Percentiles rank a stretch among this genome's conserved stretches.
Conservation (phyloP, 75 land plant genomes). For the Cryptomeria japonica region DNA sequence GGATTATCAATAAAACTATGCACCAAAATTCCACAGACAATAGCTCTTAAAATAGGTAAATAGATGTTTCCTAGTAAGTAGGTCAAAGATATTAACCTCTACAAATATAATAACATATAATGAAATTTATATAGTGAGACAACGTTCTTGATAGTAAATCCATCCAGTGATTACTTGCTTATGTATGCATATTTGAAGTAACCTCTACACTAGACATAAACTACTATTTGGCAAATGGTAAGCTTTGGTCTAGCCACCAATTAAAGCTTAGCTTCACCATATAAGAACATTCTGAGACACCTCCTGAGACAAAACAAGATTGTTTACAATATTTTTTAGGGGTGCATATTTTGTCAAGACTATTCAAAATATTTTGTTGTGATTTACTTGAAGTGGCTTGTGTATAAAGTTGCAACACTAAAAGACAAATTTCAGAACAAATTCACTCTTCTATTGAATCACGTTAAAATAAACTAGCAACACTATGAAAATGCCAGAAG, state of each 20-base stretch:
- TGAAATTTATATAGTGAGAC: neutral
- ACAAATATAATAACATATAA: neutral
- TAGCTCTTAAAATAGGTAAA: neutral
- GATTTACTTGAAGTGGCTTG: slow-evolving; percentile 1
- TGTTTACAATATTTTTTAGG: neutral
- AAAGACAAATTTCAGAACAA: neutral
- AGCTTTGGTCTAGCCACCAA: slow-evolving; percentile 2
- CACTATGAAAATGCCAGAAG: neutral
- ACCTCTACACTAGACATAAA: neutral
- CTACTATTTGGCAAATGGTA: slow-evolving; percentile 7
- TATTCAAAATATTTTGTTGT: neutral
- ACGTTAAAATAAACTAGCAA: neutral
- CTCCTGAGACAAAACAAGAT: neutral
- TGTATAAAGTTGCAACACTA: neutral
- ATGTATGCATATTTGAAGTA: slow-evolving; percentile 10
- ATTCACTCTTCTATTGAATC: neutral
- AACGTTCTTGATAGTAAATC: neutral
- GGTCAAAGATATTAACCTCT: neutral
- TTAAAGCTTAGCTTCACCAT: neutral
- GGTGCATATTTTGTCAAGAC: slow-evolving; percentile 1
- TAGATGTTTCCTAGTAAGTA: neutral
- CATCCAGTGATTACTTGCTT: slow-evolving; percentile 7
- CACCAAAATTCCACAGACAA: neutral
- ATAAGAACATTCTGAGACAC: slow-evolving; percentile 4
- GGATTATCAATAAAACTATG: neutral